Conservation (phyloP, 345 rosid genomes). For the Lepidium aucheri region DNA sequence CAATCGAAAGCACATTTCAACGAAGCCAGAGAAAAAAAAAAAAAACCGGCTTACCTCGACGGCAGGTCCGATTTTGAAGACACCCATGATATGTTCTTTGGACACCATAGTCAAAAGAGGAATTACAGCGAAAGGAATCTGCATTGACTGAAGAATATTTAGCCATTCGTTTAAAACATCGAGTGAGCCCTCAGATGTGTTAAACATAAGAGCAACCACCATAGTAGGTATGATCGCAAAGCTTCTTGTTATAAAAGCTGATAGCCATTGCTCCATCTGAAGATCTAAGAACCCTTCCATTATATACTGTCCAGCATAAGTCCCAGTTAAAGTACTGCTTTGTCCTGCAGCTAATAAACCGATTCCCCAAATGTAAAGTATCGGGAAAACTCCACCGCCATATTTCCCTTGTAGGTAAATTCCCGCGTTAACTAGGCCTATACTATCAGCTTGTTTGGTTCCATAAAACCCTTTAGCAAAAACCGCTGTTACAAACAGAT, state of each 20-base stretch:
- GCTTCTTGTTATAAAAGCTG: conserved; percentile 81
- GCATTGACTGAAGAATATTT: conserved; percentile 88
- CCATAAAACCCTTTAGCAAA: conserved; percentile 93
- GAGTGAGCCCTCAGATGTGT: conserved; percentile 65
- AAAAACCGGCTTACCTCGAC: conserved; percentile 45
- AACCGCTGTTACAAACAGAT: conserved; percentile 77
- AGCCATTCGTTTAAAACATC: conserved; percentile 89
- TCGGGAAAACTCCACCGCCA: conserved; percentile 77
- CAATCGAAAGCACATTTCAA: neutral
- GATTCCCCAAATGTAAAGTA: conserved; percentile 88
- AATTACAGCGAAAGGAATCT: conserved; percentile 86
- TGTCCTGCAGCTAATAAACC: conserved; percentile 95
- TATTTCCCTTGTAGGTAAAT: conserved; percentile 69
- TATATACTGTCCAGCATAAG: conserved; percentile 93
- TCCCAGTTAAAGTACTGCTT: conserved; percentile 91
- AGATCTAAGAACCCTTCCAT: conserved; percentile 95
- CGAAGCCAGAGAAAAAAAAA: neutral
- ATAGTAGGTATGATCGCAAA: conserved; percentile 87
- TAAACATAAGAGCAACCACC: conserved; percentile 65
- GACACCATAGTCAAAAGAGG: conserved; percentile 89
- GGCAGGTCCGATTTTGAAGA: conserved; percentile 57
- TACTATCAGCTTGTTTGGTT: conserved; percentile 54
- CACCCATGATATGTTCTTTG: conserved; percentile 79
- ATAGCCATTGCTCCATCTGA: conserved; percentile 75
- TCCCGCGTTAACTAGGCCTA: conserved; percentile 85